Percentiles rank a stretch among this genome's conserved stretches.
phyloP scores from a whole-genome alignment of 176 grass and related monocot genomes.

The Pharus latifolius region DNA sequence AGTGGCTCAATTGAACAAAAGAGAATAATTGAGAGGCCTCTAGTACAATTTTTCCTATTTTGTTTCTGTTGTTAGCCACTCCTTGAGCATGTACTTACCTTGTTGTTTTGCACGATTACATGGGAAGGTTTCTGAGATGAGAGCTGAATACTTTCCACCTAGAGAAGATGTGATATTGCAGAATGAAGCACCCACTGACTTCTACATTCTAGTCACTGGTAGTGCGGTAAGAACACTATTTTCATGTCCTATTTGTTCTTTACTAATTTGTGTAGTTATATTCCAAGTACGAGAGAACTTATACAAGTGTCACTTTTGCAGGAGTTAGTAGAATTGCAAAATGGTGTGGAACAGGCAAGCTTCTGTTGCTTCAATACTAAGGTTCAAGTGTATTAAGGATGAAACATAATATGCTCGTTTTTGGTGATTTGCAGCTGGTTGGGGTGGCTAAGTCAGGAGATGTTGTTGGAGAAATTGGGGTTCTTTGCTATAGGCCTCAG shows the following conservation, averaged over 20 bases:
- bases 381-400: slow-evolving; percentile 5
- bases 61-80: background rate
- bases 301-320: slow-evolving; percentile 36
- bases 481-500: slow-evolving; percentile 95
- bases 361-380: slow-evolving; percentile 2
- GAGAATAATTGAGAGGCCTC: no score
- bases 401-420: slow-evolving; percentile 16
- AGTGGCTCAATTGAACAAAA: no score
- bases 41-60: background rate
- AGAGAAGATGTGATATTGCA: slow-evolving; percentile 97
- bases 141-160: slow-evolving; percentile 95
- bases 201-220: slow-evolving; percentile 87
- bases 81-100: slow-evolving; percentile 5
- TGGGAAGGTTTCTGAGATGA: slow-evolving; percentile 94
- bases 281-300: background rate
- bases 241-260: background rate
- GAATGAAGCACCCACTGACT: slow-evolving; percentile 97
- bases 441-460: slow-evolving; percentile 56
- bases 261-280: background rate
- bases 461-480: slow-evolving; percentile 84
- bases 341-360: slow-evolving; percentile 52
- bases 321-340: slow-evolving; percentile 58
- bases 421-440: slow-evolving; percentile 32
- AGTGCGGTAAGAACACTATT: slow-evolving; percentile 42
- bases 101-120: slow-evolving; percentile 9